Evolutionary conservation across 2,329 filamentous ascomycete genomes (phyloP), one percentile per base, ranked within the genome.

Genomic region (Xylariaceae sp.): DNA sequence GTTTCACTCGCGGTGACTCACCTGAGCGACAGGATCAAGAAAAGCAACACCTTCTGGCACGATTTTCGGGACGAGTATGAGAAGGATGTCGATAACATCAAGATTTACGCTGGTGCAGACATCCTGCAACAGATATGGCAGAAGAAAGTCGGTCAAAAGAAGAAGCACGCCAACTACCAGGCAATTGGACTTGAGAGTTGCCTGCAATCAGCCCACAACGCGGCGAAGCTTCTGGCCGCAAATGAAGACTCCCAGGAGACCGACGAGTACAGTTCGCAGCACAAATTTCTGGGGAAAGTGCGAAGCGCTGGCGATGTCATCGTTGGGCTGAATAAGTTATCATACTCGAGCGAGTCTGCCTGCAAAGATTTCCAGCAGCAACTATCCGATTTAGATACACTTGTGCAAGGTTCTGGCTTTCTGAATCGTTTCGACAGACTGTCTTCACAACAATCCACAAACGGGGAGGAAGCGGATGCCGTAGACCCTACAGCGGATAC

Each of bases 91-190:
- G 42, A 53, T 5, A 44, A 30, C 6, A 54, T 67, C 36, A 59
- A 47, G 39, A 39, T 47, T 15, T 66, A 66, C 48, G 57, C 51
- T 40, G 52, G 48, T 17, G 44, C 43, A 6, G 44, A 50, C 30
- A 44, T 59, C 12, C 58, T 66, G 14, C 55, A 58, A 39, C 56
- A 55, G n/a, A 58, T 66, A 17, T 66, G 65, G 65, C 51, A 50
- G 15, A 53, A 57, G 44, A 66, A 55, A 45, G 53, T 60, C 11
- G 54, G 56, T 30, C 45, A 52, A 10, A 56, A 56, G 32, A 35
- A 39, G 31, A 55, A 54, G 27, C 44, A 51, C 42, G 58, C 63
- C 39, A 44, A 31, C 22, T 51, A 58, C 31, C 62, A 64, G 43
- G 54, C 39, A 32, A 58, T 62, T 42, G 61, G 62, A 42, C 38